Percentiles rank a stretch among this genome's conserved stretches.
Evolutionary conservation across 139 green algal species (phyloP).

Genomic region (Gonium pectorale): DNA sequence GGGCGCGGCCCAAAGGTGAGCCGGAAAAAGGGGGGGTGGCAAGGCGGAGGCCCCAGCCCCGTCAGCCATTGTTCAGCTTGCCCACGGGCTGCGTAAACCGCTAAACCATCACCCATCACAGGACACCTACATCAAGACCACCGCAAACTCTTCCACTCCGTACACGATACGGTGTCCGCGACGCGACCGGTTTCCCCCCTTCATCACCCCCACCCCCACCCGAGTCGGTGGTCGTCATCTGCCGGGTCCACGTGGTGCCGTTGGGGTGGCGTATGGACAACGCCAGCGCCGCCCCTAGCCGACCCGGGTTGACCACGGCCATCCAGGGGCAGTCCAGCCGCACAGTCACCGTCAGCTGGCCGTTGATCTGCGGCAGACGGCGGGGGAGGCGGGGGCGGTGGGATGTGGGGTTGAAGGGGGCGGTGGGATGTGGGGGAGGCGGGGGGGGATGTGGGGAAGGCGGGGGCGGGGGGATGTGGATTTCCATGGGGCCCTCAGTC

Average conservation of each 20-base stretch:
- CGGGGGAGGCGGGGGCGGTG: background rate
- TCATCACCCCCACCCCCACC: background rate
- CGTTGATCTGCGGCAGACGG: slow-evolving; percentile 7
- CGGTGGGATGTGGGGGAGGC: background rate
- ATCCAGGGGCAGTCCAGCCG: slow-evolving; percentile 37
- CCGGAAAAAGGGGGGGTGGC: no score
- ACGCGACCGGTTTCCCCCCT: no score
- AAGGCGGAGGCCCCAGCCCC: no score
- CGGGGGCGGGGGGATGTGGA: no score
- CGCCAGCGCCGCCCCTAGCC: background rate
- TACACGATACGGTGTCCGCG: no score
- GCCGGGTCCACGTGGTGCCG: background rate
- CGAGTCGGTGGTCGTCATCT: background rate
- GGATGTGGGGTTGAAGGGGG: background rate
- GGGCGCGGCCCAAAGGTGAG: no score
- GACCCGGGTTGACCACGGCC: slow-evolving; percentile 1
- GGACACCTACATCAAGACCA: no score
- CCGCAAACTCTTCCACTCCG: no score
- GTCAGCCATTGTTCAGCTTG: no score
- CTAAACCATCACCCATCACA: no score
- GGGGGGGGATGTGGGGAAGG: background rate
- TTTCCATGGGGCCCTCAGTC: no score
- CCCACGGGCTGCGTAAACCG: no score
- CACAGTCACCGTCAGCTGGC: slow-evolving; percentile 15
- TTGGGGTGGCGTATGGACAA: background rate